Base-by-base conservation (phyloP, 345 rosid species). In the Nasturtium officinale region DNA sequence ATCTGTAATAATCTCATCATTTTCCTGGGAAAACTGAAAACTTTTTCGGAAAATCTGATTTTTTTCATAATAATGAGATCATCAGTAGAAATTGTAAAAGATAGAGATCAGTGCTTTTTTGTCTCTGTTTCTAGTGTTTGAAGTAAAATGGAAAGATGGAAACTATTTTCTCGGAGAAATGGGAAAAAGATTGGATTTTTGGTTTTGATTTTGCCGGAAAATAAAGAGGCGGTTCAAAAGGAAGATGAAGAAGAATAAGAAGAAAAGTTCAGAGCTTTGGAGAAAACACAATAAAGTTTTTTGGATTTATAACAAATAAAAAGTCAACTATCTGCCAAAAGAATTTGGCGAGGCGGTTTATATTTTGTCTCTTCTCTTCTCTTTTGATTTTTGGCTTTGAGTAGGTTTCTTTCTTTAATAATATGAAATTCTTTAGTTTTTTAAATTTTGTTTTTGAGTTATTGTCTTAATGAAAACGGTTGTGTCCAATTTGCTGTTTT, bases 301-400 rank as follows among this genome's bases (percentile, higher is more conserved):
- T 20, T 35, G 13, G 56, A 53, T 70, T 28, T 53, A 64, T 66
- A 66, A 69, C 79, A 76, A 61, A 76, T 42, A 28, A 8, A 77
- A 77, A 77, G 80, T 77, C 80, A 77, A 77, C 80, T 76, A 69
- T 71, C 80, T 71, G 62, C 76, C 23, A 71, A 69, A 65, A 50
- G 42, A 43, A 65, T 55, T 71, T 77, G 50, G 46, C 16, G 48
- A 71, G 55, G 61, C 80, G 29, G 80, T 71, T 77, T 71, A 29
- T 18, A 46, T 63, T 77, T 77, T 71, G 80, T 71, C 61, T 15
- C 56, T 65, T 69, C 38, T 56, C 21, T 4, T 35, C 25, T 15
- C 18, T 28, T 15, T 8, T 5, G 1, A 6, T 23, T 51, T 38
- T 69, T 3, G 12, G 2, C 32, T 26, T 26, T 0, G 16, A 28